Evolutionary conservation across 805 yeast genomes (phyloP).

Genomic region (Myxozyma kluyveri): DNA sequence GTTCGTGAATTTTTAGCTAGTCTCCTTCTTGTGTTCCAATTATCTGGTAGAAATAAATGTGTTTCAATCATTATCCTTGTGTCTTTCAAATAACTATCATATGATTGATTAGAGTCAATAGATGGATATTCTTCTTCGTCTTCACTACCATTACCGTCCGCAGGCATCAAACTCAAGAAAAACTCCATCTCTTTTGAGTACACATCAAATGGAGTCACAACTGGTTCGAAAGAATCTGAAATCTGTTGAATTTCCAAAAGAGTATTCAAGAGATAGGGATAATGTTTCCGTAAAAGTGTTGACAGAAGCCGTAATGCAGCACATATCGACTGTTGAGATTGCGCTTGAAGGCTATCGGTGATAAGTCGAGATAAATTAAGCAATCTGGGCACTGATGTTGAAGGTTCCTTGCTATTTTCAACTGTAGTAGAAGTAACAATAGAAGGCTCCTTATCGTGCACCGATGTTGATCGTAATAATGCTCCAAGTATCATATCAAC

Average conservation of each 20-base stretch:
- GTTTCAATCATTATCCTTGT: constrained; percentile 22
- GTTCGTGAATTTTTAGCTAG: not conserved
- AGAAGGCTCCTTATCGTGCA: not conserved
- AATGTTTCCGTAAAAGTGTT: constrained; percentile 31
- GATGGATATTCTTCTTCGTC: constrained; percentile 3
- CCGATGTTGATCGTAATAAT: not conserved
- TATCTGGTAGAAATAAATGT: constrained; percentile 23
- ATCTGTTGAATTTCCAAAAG: constrained; percentile 16
- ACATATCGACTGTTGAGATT: constrained; percentile 21
- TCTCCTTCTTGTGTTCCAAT: not conserved
- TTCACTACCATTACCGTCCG: too few relatives aligned
- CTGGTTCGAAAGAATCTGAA: constrained; percentile 13
- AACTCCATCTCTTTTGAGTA: constrained; percentile 24
- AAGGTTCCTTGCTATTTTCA: not conserved
- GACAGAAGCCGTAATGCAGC: constrained; percentile 32
- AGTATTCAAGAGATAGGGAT: constrained; percentile 31
- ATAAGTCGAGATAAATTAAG: constrained; percentile 26
- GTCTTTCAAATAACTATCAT: constrained; percentile 27
- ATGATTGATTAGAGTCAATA: constrained; percentile 13
- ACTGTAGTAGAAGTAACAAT: not conserved
- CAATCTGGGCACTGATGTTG: not conserved
- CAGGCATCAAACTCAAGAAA: constrained; percentile 15
- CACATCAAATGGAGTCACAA: constrained; percentile 22
- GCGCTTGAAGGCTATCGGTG: constrained; percentile 26
- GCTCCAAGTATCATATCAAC: constrained; percentile 8